Percentiles rank a stretch among this genome's conserved stretches.
Evolutionary conservation across 2,329 filamentous ascomycete species (phyloP).

Genomic region (Amauroascus niger): DNA sequence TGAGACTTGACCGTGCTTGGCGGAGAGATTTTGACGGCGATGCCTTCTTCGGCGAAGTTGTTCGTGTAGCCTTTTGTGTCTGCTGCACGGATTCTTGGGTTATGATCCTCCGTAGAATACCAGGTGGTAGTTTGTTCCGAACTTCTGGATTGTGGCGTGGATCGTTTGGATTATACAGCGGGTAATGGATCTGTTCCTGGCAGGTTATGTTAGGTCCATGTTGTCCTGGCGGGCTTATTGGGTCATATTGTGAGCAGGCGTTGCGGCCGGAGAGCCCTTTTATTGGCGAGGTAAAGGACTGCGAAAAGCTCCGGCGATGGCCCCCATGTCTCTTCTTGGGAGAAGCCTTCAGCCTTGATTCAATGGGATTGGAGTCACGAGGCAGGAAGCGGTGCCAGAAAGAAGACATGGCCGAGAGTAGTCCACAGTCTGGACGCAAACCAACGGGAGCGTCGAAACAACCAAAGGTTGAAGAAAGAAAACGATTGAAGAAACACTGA

Average conservation of each 20-base stretch:
- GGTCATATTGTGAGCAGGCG: neutral
- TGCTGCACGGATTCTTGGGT: slow-evolving; percentile 5
- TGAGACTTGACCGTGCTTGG: slow-evolving; percentile 26
- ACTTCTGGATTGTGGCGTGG: slow-evolving; percentile 28
- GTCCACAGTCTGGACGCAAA: neutral
- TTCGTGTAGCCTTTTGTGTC: neutral
- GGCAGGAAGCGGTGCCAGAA: slow-evolving; percentile 1
- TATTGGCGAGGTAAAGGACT: slow-evolving; percentile 1
- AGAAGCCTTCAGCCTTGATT: neutral
- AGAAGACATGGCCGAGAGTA: neutral
- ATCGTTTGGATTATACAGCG: slow-evolving; percentile 29
- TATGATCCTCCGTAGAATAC: slow-evolving; percentile 10
- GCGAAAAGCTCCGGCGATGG: slow-evolving; percentile 7
- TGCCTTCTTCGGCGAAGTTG: slow-evolving; percentile 17
- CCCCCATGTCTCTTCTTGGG: neutral
- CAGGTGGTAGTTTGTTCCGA: slow-evolving; percentile 12
- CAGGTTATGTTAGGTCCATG: slow-evolving; percentile 17
- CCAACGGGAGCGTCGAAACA: neutral
- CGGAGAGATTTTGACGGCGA: slow-evolving; percentile 23
- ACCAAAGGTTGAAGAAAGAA: neutral
- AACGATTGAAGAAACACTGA: neutral
- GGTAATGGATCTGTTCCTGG: slow-evolving; percentile 29
- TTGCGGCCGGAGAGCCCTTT: neutral
- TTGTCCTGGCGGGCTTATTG: neutral
- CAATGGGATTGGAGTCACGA: neutral